Base-by-base conservation (phyloP, 139 green algal species). In the Eudorina sp. region DNA sequence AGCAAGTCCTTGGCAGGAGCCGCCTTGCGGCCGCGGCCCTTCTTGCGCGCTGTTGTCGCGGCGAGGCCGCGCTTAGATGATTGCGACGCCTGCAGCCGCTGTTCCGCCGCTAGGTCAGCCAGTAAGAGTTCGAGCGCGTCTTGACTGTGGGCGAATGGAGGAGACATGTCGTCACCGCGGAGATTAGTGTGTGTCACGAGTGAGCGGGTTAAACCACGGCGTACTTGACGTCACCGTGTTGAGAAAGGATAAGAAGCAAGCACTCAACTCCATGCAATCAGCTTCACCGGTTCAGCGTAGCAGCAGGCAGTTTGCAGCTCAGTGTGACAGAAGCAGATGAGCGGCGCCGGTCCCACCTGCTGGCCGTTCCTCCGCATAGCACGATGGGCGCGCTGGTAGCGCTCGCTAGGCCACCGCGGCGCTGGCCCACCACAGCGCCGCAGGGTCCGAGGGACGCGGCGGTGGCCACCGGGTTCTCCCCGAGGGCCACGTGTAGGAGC, bases 401-500 rank as follows among this genome's bases (percentile, higher is more conserved):
- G 41, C 51, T 64, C 4, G 60, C 80, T 13, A 86, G 38, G n/a
- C 80, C 80, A 41, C 80, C 80, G 8, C 14, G 29, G 14, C 43
- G 41, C 40, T 64, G 60, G 6, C 60, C 41, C 29, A 76, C 38
- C 43, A 86, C n/a, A 14, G 43, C 80, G 8, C n/a, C 41, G 60
- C 60, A 86, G 11, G 80, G 60, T 0, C 80, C 80, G 41, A 86
- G 60, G 5, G 80, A 55, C n/a, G 80, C 80, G 8, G 41, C 60
- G 4, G 43, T 53, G 55, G 60, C 80, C 13, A 36, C 9, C 40
- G 25, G 80, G 40, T 46, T 27, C 53, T 41, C 27, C 40, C 48
- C 40, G n/a, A 83, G 80, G 34, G 43, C 41, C 3, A 86, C 16
- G 43, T 86, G 80, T 43, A 86, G 58, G n/a, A 86, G 43, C 58